Percentiles rank a stretch among this genome's conserved stretches.
Conservation (phyloP, 768 basidiomycete genomes). For the Boletus insuetus region DNA sequence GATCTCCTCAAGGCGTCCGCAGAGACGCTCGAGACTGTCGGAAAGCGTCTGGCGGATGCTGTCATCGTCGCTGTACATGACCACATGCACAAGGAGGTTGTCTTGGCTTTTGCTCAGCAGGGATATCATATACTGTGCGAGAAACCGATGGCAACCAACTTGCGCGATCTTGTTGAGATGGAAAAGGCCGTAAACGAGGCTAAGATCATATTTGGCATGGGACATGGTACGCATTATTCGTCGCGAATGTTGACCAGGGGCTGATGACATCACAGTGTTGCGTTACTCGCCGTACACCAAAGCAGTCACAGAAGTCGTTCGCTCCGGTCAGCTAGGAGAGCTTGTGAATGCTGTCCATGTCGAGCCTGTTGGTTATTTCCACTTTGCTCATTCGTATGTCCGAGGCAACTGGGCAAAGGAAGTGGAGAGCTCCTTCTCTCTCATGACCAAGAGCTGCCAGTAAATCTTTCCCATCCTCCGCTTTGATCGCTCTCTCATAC, state of each 20-base stretch:
- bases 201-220: conserved; percentile 78
- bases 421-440: conserved; percentile 66
- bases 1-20: conserved; percentile 67
- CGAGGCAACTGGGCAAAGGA: conserved; percentile 80
- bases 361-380: conserved; percentile 84
- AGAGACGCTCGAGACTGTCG: conserved; percentile 59
- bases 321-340: conserved; percentile 67
- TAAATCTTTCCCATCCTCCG: conserved; percentile 35
- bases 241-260: not conserved
- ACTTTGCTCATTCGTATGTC: conserved; percentile 89
- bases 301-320: conserved; percentile 67
- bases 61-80: conserved; percentile 82
- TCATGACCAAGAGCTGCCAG: conserved; percentile 93
- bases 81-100: conserved; percentile 70
- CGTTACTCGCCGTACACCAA: conserved; percentile 83
- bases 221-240: conserved; percentile 58
- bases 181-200: conserved; percentile 66
- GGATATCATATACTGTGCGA: conserved; percentile 91
- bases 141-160: conserved; percentile 84
- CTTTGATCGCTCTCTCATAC: conserved; percentile 2
- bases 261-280: conserved; percentile 51
- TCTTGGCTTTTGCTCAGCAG: conserved; percentile 70
- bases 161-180: conserved; percentile 74
- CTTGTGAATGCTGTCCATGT: conserved; percentile 82
- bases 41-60: conserved; percentile 77